Base-by-base conservation (phyloP, 192 early-diverging fungal species). In the Backusella macrospora region DNA sequence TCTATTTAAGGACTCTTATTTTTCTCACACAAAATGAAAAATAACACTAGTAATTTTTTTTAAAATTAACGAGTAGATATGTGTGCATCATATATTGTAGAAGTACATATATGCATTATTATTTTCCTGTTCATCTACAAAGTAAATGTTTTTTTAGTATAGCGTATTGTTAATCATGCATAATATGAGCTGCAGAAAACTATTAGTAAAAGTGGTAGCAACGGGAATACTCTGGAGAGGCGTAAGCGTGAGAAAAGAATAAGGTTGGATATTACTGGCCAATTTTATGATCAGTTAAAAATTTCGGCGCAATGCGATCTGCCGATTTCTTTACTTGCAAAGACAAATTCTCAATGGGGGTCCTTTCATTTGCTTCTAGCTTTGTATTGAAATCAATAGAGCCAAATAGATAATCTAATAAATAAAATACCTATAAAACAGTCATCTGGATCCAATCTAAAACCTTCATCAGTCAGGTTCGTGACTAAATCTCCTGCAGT, bases 151-250 rank as follows among this genome's bases (percentile, higher is more conserved):
- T 21, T 9, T 52, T 52, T 52, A 18, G 18, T 52, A 52, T 8
- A 52, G 2, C 49, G 18, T 6, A 21, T 52, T 52, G 18, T 18
- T 9, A 18, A 18, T 52, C 18, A 52, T 52, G 49, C 49, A 23
- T 52, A 18, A 9, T 18, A 18, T 3, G 18, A 18, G n/a, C 49
- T 52, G 49, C 49, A 52, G 18, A 9, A 4, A 52, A 2, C 6
- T 52, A 52, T 52, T 52, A 52, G 18, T 52, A 52, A 52, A 34
- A 52, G 49, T 18, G 49, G 49, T 18, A 52, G 7, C 18, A 18
- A 2, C 49, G 49, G 49, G 18, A 52, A 52, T 52, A 52, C 49
- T 52, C 49, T 52, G 49, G 18, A 52, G n/a, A n/a, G n/a, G 49
- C 18, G 49, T 52, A 18, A 18, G 49, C 49, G 49, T 52, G 49